Base-by-base conservation (phyloP, 176 grass and related monocot genomes). In the maize (Zea mays) region DNA sequence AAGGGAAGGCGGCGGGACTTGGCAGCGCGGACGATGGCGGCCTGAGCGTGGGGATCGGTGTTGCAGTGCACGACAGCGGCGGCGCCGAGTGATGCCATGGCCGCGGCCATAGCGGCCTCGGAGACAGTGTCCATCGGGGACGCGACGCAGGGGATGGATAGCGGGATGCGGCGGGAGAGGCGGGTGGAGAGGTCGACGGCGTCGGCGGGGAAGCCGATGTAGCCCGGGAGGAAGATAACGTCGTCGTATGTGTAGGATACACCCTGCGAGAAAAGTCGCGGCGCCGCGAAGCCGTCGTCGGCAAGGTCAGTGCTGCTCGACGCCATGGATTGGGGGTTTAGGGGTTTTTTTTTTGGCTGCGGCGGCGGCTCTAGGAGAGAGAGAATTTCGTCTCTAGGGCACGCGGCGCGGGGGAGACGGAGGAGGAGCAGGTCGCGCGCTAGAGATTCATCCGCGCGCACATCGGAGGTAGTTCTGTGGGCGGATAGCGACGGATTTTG, bases 121-220 rank as follows among this genome's bases (percentile, higher is more conserved):
- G 96, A 98, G 13, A 98, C 89, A 42, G 92, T 95, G 78, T 99
- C 96, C 96, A 99, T 99, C 38, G 92, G 96, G 15, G 92, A 95
- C 5, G 96, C 92, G 6, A 99, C 89, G 78, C 92, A 99, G 42
- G 96, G 96, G 12, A 90, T 56, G 82, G 90, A 66, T 41, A 99
- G 84, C 5, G 87, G 90, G 3, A 92, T 14, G 69, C 83, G 89
- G 59, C 90, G 92, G 65, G 96, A 98, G 80, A 94, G 89, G 38
- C 78, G 87, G 42, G 96, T 95, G 55, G 92, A 89, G 74, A 98
- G 79, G 81, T 87, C 87, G 69, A 94, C 92, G 49, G 78, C 89
- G 27, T 98, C 90, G 43, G 92, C 91, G 1, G 89, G 65, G 89
- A 97, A 97, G 60, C 61, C 85, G 70, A 97, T 97, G 84, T 84